Base-by-base conservation (phyloP, 495 filamentous ascomycete species). In the Penicillium paxilli region DNA sequence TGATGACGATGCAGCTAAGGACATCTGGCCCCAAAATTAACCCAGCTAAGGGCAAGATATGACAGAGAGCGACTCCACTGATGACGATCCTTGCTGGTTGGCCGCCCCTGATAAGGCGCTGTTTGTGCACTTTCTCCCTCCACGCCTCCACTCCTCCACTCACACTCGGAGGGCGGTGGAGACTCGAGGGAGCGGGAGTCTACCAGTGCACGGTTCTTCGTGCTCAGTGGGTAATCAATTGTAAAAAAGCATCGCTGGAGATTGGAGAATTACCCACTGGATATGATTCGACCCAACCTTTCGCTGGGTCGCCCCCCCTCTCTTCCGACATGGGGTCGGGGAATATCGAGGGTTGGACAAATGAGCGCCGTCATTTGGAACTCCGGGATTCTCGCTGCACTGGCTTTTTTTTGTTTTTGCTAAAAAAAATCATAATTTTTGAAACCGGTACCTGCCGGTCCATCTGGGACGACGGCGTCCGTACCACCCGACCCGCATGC, bases 401-500 rank as follows among this genome's bases (percentile, higher is more conserved):
- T 47, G 23, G 28, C 20, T 40, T n/a, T n/a, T n/a, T n/a, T n/a
- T n/a, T n/a, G n/a, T n/a, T n/a, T n/a, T n/a, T n/a, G n/a, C n/a
- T n/a, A n/a, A n/a, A n/a, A n/a, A n/a, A n/a, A n/a, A n/a, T n/a
- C n/a, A n/a, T n/a, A n/a, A n/a, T n/a, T n/a, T 35, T 55, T 55
- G 35, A 42, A 49, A 42, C 16, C 52, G 32, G 56, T 49, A 28
- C 49, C 48, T 52, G 20, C 40, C 37, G 32, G 40, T 10, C 10
- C 40, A 42, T 42, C 40, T 42, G 40, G 20, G 40, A 42, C 40
- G 40, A 42, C 20, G 40, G 40, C 40, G 19, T 23, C 40, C 58
- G 64, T 66, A 66, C 52, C 20, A 66, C 64, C 61, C 64, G 64
- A 64, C 55, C 52, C 44, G 59, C 62, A 62, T 58, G 37, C 46